Evolutionary conservation across 2,329 filamentous ascomycete genomes (phyloP).

Genomic region (Colletotrichum eleusines): DNA sequence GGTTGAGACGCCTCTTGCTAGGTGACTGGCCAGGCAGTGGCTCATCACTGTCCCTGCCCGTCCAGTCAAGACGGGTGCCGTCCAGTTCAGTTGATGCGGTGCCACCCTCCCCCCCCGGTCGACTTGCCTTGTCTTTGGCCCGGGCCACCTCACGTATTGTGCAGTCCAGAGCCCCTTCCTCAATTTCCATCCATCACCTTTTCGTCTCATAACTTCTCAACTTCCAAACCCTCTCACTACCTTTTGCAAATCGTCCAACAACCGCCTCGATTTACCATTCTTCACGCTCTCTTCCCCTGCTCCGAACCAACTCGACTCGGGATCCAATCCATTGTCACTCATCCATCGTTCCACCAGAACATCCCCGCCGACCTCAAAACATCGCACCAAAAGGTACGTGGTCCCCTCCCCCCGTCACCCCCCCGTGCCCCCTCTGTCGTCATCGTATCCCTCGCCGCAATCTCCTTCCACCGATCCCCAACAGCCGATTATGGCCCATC

Average conservation of each 20-base stretch:
- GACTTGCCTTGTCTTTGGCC: slow-evolving; percentile 40
- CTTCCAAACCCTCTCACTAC: slow-evolving; percentile 47
- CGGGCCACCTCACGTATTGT: slow-evolving; percentile 41
- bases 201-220: slow-evolving; percentile 50
- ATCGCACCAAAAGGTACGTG: slow-evolving; percentile 44
- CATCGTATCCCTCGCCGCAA: slow-evolving; percentile 51
- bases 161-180: slow-evolving; percentile 48
- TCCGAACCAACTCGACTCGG: slow-evolving; percentile 30
- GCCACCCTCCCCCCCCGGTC: slow-evolving; percentile 24
- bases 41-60: slow-evolving; percentile 30
- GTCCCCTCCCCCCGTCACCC: slow-evolving; percentile 42
- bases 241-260: slow-evolving; percentile 45
- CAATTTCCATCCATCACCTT: slow-evolving; percentile 49
- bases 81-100: slow-evolving; percentile 30
- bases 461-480: slow-evolving; percentile 37
- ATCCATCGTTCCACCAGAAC: slow-evolving; percentile 38
- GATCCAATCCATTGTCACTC: slow-evolving; percentile 28
- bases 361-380: slow-evolving; percentile 40
- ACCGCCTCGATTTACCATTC: slow-evolving; percentile 35
- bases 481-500: slow-evolving; percentile 27
- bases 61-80: slow-evolving; percentile 35
- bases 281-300: slow-evolving; percentile 41
- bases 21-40: slow-evolving; percentile 17
- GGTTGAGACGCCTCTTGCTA: slow-evolving; percentile 22
- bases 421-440: slow-evolving; percentile 55